A percentile compares a stretch with the other conserved stretches of the same genome.
Conservation (phyloP, 2,329 filamentous ascomycete genomes). For the Cladophialophora chaetospira region DNA sequence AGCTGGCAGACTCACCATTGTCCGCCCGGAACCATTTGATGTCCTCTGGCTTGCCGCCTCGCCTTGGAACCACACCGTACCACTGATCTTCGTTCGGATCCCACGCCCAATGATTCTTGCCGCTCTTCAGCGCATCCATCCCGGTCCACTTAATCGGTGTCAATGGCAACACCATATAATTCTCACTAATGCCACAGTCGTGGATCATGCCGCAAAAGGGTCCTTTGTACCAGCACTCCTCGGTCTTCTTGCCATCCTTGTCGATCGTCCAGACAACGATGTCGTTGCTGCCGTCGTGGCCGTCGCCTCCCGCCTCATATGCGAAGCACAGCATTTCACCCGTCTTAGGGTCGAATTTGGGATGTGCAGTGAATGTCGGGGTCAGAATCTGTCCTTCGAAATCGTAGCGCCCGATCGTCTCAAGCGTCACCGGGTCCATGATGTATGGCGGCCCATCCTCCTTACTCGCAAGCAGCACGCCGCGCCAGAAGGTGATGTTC, state of each 20-base stretch:
- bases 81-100: constrained; percentile 56
- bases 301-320: constrained; percentile 52
- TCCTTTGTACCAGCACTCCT: constrained; percentile 54
- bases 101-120: constrained; percentile 56
- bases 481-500: constrained; percentile 60
- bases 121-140: constrained; percentile 47
- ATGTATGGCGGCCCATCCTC: constrained; percentile 55
- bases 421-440: constrained; percentile 50
- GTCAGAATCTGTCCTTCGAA: constrained; percentile 52
- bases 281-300: constrained; percentile 42
- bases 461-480: constrained; percentile 50
- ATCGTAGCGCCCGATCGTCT: constrained; percentile 53
- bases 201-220: constrained; percentile 59
- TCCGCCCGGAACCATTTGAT: constrained; percentile 40
- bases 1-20: constrained; percentile 35
- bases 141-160: constrained; percentile 51
- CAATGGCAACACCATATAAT: constrained; percentile 52
- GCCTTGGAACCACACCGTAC: constrained; percentile 57
- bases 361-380: constrained; percentile 56
- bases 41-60: constrained; percentile 54
- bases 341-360: constrained; percentile 55
- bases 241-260: constrained; percentile 46
- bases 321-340: constrained; percentile 57
- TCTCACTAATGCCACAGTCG: constrained; percentile 52
- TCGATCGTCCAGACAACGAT: constrained; percentile 53